Conservation (phyloP, 805 yeast species). For the Lipomyces starkeyi region DNA sequence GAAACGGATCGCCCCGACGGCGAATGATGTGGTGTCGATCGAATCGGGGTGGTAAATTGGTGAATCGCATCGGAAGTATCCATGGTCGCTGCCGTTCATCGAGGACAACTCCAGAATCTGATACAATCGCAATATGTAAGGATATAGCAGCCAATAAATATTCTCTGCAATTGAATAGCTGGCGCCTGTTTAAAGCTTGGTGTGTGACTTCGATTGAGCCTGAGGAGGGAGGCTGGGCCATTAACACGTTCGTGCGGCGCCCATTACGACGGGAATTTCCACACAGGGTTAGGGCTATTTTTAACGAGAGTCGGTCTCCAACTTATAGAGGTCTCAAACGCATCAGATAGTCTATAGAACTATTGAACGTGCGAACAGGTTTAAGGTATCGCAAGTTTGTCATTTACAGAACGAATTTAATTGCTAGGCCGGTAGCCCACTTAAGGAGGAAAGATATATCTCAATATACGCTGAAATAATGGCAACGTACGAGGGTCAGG, state of each 20-base stretch:
- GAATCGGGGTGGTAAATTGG: neutral
- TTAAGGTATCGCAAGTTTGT: neutral
- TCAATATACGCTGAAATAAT: neutral
- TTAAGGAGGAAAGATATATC: neutral
- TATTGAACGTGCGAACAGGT: neutral
- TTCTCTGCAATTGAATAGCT: neutral
- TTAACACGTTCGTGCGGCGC: neutral
- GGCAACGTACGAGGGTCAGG: constrained; percentile 38
- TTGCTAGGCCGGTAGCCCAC: neutral
- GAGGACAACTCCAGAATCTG: neutral
- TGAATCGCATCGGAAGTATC: neutral
- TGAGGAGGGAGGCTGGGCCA: too few relatives aligned
- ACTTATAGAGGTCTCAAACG: neutral
- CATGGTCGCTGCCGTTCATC: neutral
- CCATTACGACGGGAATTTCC: neutral
- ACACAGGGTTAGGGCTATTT: neutral
- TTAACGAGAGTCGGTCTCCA: too few relatives aligned
- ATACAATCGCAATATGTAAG: neutral
- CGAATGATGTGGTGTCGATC: neutral
- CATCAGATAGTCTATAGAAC: neutral
- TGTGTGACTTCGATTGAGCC: neutral
- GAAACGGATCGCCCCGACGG: constrained; percentile 2
- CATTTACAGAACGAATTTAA: neutral
- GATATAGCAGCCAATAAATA: neutral
- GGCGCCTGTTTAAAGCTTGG: neutral